Percentiles rank a stretch among this genome's conserved stretches.
Evolutionary conservation across 495 filamentous ascomycete species (phyloP).

Genomic region (Penicillium verhagenii): DNA sequence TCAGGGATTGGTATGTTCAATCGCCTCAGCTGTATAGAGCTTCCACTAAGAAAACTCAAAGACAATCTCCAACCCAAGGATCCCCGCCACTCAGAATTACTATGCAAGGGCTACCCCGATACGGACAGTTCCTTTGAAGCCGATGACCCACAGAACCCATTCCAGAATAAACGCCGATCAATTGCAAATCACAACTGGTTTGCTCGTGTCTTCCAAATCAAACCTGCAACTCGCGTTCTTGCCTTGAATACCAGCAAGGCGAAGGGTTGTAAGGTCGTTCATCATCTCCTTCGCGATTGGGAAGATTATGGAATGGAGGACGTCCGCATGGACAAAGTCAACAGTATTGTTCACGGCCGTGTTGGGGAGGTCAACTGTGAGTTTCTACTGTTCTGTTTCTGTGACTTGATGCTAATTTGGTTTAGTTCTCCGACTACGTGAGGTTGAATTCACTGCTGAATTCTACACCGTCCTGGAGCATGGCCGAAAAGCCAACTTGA

Average conservation of each 20-base stretch:
- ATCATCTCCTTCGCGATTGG: constrained; percentile 74
- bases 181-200: constrained; percentile 69
- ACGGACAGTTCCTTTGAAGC: constrained; percentile 19
- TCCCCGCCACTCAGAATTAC: not conserved
- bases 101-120: constrained; percentile 19
- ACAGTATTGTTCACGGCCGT: constrained; percentile 70
- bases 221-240: constrained; percentile 69
- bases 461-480: constrained; percentile 83
- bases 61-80: constrained; percentile 12
- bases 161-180: constrained; percentile 17
- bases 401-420: not conserved
- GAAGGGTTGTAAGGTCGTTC: constrained; percentile 71
- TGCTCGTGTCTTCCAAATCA: constrained; percentile 82
- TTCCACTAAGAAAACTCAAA: constrained; percentile 1
- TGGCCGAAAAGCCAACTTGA: constrained; percentile 63
- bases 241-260: constrained; percentile 69
- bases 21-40: not conserved
- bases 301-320: constrained; percentile 73
- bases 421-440: constrained; percentile 72
- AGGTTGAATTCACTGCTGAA: constrained; percentile 76
- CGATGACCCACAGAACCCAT: constrained; percentile 10
- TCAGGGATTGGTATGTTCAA: constrained; percentile 22
- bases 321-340: constrained; percentile 68
- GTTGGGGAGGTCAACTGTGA: constrained; percentile 77
- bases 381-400: constrained; percentile 28